A percentile compares a stretch with the other conserved stretches of the same genome.
These are phyloP conservation scores for Graphilbum ipis-grandicollis DNA, from an alignment of 2,329 filamentous ascomycete genomes.

Conservation along the genomic window DNA sequence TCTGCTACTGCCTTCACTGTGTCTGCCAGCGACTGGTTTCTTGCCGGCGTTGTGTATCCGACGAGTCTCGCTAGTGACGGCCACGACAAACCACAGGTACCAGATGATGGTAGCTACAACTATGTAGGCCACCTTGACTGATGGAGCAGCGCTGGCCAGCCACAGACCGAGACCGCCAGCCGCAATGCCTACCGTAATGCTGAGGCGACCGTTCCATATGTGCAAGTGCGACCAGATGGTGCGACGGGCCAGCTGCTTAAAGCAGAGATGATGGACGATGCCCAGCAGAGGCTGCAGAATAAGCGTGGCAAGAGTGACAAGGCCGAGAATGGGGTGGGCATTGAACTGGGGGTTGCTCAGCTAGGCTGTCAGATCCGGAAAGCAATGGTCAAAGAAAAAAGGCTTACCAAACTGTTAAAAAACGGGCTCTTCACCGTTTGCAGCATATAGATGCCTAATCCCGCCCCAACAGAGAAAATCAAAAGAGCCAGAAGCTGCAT, in stretches of 20 bases:
- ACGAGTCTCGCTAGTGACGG: conserved; percentile 15
- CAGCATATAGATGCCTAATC: conserved; percentile 24
- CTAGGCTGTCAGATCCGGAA: conserved; percentile 8
- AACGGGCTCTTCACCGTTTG: conserved; percentile 15
- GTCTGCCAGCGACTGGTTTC: no score
- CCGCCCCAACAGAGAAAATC: conserved; percentile 21
- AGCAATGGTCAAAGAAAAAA: not conserved
- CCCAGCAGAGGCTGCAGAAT: conserved; percentile 25
- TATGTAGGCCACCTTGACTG: conserved; percentile 18
- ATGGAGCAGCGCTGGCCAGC: conserved; percentile 15
- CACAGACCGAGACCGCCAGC: conserved; percentile 26
- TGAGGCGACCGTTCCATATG: conserved; percentile 22
- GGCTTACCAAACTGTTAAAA: conserved; percentile 16
- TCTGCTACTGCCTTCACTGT: not conserved
- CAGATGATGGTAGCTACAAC: conserved; percentile 21
- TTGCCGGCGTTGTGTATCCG: conserved; percentile 2
- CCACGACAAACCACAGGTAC: conserved; percentile 18
- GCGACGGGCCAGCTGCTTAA: conserved; percentile 19
- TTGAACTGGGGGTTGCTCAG: conserved; percentile 16
- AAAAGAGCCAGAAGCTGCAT: conserved; percentile 20
- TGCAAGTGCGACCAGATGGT: conserved; percentile 25
- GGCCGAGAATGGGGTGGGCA: conserved; percentile 28
- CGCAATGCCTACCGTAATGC: conserved; percentile 23
- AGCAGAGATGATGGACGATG: conserved; percentile 22
- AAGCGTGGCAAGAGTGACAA: conserved; percentile 21